phyloP scores from a whole-genome alignment of 257 asterid genomes.

The Linderniella brevidens region DNA sequence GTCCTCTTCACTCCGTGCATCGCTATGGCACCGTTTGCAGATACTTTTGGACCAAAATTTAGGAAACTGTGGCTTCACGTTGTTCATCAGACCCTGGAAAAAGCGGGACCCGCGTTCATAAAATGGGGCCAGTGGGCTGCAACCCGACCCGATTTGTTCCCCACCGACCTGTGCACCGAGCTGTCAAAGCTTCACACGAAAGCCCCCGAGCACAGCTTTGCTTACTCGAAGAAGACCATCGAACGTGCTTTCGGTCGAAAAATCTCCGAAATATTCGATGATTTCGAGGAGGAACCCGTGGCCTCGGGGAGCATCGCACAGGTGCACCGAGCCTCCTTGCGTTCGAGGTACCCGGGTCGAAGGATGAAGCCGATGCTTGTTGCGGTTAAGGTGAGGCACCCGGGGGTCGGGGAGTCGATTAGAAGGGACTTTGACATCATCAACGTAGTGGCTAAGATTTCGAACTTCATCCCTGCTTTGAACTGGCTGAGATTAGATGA shows the following conservation, averaged over 20 bases:
- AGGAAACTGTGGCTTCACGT: constrained; percentile 76
- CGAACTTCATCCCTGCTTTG: constrained; percentile 46
- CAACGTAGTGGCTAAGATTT: constrained; percentile 45
- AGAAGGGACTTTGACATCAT: constrained; percentile 73
- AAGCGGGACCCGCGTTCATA: constrained; percentile 95
- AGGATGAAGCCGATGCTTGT: constrained; percentile 50
- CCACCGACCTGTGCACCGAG: constrained; percentile 65
- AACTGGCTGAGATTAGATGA: constrained; percentile 85
- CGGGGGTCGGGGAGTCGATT: constrained; percentile 86
- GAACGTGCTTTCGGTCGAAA: constrained; percentile 70
- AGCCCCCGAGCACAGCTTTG: constrained; percentile 90
- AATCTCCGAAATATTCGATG: constrained; percentile 53
- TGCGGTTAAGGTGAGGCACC: constrained; percentile 87
- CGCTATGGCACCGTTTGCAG: constrained; percentile 86
- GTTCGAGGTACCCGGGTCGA: constrained; percentile 42
- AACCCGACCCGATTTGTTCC: constrained; percentile 90
- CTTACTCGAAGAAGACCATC: constrained; percentile 49
- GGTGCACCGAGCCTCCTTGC: constrained; percentile 66
- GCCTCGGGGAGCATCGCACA: constrained; percentile 93
- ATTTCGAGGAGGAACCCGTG: constrained; percentile 73
- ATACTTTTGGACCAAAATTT: constrained; percentile 51
- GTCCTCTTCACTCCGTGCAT: constrained; percentile 72
- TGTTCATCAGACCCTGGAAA: constrained; percentile 69
- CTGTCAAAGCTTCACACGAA: constrained; percentile 81
- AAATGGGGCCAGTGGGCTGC: constrained; percentile 99